These are phyloP conservation scores for Rhizoclosmatium globosum DNA, from an alignment of 192 early-diverging fungal species.

Conservation along the genomic window DNA sequence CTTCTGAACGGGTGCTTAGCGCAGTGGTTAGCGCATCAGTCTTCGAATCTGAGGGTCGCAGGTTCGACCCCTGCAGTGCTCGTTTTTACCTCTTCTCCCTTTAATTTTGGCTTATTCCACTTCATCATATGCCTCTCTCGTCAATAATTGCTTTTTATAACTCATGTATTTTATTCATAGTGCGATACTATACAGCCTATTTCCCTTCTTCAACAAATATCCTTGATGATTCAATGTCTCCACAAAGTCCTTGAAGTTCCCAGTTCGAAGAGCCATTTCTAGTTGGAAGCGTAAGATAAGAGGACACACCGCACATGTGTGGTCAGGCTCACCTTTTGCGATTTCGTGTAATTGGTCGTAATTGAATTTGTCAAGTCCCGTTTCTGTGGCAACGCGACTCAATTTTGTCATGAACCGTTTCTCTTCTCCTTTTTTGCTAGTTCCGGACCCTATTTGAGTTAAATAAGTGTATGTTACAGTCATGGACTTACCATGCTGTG, in stretches of 20 bases:
- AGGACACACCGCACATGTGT: conserved; percentile 3
- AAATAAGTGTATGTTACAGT: neutral
- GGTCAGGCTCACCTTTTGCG: conserved; percentile 57
- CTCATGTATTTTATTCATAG: too few relatives aligned
- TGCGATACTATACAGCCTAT: conserved; percentile 55
- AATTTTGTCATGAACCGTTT: conserved; percentile 74
- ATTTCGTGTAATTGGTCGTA: conserved; percentile 69
- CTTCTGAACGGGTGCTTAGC: neutral
- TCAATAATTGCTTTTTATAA: too few relatives aligned
- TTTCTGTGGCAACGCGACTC: conserved; percentile 63
- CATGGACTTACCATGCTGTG: conserved; percentile 57
- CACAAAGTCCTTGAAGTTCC: conserved; percentile 71
- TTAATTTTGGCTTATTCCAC: too few relatives aligned
- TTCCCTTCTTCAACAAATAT: conserved; percentile 76
- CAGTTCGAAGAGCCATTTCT: conserved; percentile 60
- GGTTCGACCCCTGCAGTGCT: too few relatives aligned
- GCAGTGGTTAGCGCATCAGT: too few relatives aligned
- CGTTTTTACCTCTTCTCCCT: too few relatives aligned
- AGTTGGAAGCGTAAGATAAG: conserved; percentile 1
- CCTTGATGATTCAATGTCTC: conserved; percentile 78
- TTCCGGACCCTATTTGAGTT: conserved; percentile 48
- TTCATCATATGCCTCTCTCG: too few relatives aligned
- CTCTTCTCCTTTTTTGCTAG: conserved; percentile 60
- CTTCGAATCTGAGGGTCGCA: too few relatives aligned
- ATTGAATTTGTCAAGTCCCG: conserved; percentile 72